A percentile compares a stretch with the other conserved stretches of the same genome.
Conservation (phyloP, 768 basidiomycete species). For the Postia placenta region DNA sequence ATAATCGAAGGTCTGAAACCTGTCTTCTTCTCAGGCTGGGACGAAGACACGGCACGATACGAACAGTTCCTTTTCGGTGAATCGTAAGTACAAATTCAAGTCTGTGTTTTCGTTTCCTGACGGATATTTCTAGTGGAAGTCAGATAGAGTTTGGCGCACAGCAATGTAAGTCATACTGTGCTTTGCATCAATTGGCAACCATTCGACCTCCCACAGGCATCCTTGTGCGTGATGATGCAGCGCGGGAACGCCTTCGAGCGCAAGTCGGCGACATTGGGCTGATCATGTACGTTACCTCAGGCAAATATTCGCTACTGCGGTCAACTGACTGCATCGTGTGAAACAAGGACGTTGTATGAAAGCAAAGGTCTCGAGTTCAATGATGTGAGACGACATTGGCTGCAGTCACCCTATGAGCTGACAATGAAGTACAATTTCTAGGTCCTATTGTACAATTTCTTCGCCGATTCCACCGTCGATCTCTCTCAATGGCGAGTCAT, state of each 20-base stretch:
- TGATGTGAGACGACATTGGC: conserved; percentile 44
- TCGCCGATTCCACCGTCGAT: conserved; percentile 52
- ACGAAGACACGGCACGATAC: conserved; percentile 34
- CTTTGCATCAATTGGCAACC: too few relatives aligned
- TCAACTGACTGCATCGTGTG: background rate
- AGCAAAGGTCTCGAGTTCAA: conserved; percentile 67
- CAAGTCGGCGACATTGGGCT: conserved; percentile 52
- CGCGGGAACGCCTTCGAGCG: conserved; percentile 38
- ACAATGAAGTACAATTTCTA: conserved; percentile 17
- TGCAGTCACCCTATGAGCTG: too few relatives aligned
- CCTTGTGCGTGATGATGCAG: conserved; percentile 56
- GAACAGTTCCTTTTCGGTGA: conserved; percentile 54
- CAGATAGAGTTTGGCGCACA: conserved; percentile 56
- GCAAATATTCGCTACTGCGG: background rate
- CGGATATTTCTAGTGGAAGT: conserved; percentile 29
- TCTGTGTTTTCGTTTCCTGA: background rate
- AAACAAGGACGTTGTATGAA: conserved; percentile 53
- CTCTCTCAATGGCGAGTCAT: conserved; percentile 55
- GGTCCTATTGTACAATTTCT: conserved; percentile 75
- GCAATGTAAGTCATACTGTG: conserved; percentile 44
- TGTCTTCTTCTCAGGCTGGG: conserved; percentile 48
- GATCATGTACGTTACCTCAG: conserved; percentile 41
- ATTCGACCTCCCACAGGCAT: conserved; percentile 40
- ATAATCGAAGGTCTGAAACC: conserved; percentile 49
- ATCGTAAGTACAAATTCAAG: conserved; percentile 31